These are phyloP conservation scores for Selenicereus undatus DNA, from an alignment of 148 eudicot species.

Conservation along the genomic window DNA sequence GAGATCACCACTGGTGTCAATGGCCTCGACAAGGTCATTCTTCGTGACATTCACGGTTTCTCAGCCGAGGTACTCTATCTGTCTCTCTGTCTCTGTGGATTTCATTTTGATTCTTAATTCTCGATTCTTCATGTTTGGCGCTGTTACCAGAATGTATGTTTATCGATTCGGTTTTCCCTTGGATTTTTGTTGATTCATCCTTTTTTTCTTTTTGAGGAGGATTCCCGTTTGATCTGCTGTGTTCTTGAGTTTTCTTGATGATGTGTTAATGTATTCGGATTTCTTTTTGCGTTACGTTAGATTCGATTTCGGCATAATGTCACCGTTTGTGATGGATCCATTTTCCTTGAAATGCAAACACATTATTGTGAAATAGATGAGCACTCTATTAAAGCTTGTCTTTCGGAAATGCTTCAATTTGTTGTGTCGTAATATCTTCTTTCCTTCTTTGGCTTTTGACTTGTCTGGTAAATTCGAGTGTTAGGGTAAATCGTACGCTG, in stretches of 20 bases:
- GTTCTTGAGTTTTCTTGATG: conserved; percentile 16
- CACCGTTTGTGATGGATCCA: neutral
- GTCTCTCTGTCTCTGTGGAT: neutral
- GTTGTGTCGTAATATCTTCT: neutral
- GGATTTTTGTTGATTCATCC: neutral
- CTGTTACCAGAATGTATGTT: neutral
- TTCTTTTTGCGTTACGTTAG: conserved; percentile 5
- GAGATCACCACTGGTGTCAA: conserved; percentile 57
- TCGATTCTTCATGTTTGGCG: neutral
- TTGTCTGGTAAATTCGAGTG: neutral
- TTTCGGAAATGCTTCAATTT: conserved; percentile 7
- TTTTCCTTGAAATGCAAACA: neutral
- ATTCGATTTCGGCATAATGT: neutral
- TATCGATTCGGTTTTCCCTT: neutral
- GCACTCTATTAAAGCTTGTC: neutral
- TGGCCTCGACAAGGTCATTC: conserved; percentile 75
- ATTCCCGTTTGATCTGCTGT: conserved; percentile 2
- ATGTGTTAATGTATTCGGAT: neutral
- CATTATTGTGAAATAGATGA: neutral
- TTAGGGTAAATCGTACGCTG: neutral
- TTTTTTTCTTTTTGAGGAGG: neutral
- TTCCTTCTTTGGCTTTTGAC: neutral
- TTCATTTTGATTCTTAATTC: conserved; percentile 7
- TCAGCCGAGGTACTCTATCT: conserved; percentile 86
- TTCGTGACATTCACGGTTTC: conserved; percentile 65